phyloP scores from a whole-genome alignment of 2,329 filamentous ascomycete species.

The Phyllosticta citrichinensis region DNA sequence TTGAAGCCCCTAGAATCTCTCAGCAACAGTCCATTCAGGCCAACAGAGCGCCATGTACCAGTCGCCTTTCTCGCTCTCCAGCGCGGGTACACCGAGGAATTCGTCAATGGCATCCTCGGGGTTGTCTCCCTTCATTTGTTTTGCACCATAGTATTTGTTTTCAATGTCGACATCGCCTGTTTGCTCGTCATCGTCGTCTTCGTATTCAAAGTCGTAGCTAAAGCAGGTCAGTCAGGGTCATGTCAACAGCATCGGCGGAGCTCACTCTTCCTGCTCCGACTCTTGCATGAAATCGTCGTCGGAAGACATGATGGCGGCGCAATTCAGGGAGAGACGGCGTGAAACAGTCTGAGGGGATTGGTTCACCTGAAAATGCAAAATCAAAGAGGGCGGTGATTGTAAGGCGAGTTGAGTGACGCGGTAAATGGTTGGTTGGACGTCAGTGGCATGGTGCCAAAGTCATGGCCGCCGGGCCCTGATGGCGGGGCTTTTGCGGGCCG shows the following conservation, averaged over 20 bases:
- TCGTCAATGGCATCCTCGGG: slow-evolving; percentile 84
- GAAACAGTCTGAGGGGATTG: neutral
- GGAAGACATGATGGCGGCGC: slow-evolving; percentile 54
- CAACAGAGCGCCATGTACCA: slow-evolving; percentile 45
- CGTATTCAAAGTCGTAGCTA: slow-evolving; percentile 94
- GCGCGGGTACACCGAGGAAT: slow-evolving; percentile 74
- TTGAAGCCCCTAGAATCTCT: slow-evolving; percentile 64
- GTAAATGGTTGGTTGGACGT: neutral
- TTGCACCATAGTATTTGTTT: slow-evolving; percentile 99
- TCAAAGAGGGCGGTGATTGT: neutral
- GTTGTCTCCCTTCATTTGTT: slow-evolving; percentile 82
- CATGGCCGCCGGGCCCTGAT: neutral
- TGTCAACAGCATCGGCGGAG: neutral
- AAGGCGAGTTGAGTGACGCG: neutral
- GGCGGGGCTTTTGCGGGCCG: neutral
- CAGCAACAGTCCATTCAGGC: neutral
- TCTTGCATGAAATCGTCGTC: slow-evolving; percentile 92
- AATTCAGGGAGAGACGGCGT: neutral
- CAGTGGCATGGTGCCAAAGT: neutral
- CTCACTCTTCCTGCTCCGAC: slow-evolving; percentile 75
- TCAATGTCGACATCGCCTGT: slow-evolving; percentile 88
- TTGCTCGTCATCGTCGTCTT: slow-evolving; percentile 84
- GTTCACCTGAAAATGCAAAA: slow-evolving; percentile 52
- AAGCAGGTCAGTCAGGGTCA: slow-evolving; percentile 17
- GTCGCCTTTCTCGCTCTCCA: slow-evolving; percentile 88